Evolutionary conservation across 176 grass and related monocot genomes (phyloP), one percentile per base, ranked within the genome.

Genomic region (Dactylis glomerata): DNA sequence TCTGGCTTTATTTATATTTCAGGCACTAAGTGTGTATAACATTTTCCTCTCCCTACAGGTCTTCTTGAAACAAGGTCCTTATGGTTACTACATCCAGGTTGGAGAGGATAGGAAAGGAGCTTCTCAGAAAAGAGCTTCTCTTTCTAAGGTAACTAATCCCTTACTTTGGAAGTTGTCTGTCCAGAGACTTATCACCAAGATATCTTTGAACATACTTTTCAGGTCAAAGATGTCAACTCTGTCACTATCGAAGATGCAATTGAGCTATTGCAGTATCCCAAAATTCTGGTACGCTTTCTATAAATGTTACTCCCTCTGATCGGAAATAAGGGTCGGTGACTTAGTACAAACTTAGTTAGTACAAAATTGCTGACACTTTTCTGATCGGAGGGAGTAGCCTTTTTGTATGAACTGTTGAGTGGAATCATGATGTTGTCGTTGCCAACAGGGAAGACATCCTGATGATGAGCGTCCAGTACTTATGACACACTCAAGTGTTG

Each of bases 251-350:
- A 98, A 82, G 77, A 93, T 88, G 93, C 96, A 81, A 30, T 98
- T 81, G 93, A 98, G 49, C 57, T 98, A 57, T 72, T 98, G 79
- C 91, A 90, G 73, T 98, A 98, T 92, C 96, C 96, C 6, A 87
- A 89, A 87, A 76, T 46, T 64, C 83, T 98, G 87, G 96, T 98
- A 87, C 58, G 68, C 34, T 71, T 81, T 71, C 15, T 78, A 61
- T 76, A 24, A 71, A 68, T 79, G 46, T 78, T 73, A 56, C n/a
- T n/a, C n/a, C n/a, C n/a, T n/a, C n/a, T n/a, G n/a, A n/a, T n/a
- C n/a, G n/a, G n/a, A n/a, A n/a, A n/a, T n/a, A n/a, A n/a, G n/a
- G n/a, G n/a, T n/a, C n/a, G n/a, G n/a, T n/a, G n/a, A n/a, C n/a
- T n/a, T n/a, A n/a, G n/a, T n/a, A n/a, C n/a, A n/a, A n/a, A n/a